phyloP scores from a whole-genome alignment of 768 basidiomycete species.

The Lentinula guzmanii region DNA sequence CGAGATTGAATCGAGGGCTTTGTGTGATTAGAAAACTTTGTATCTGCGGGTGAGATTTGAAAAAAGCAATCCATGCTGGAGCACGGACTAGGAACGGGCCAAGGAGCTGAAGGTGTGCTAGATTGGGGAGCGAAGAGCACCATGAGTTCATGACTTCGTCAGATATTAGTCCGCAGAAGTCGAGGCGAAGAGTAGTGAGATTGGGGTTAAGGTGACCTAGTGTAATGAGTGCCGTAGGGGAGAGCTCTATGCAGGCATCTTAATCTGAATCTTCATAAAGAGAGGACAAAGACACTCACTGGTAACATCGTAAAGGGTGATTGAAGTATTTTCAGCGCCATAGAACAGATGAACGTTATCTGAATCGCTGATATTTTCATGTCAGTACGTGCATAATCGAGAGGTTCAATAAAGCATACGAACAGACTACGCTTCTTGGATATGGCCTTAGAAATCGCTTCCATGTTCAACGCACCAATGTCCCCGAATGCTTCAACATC shows the following conservation, averaged over 20 bases:
- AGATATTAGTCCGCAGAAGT: slow-evolving; percentile 81
- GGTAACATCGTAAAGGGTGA: slow-evolving; percentile 86
- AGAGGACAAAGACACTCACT: slow-evolving; percentile 42
- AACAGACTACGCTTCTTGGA: slow-evolving; percentile 79
- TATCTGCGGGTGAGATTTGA: slow-evolving; percentile 57
- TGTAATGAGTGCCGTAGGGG: slow-evolving; percentile 58
- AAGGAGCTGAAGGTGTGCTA: slow-evolving; percentile 72
- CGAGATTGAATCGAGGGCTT: slow-evolving; percentile 78
- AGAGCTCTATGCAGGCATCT: slow-evolving; percentile 45
- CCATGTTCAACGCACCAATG: slow-evolving; percentile 79
- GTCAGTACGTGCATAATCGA: slow-evolving; percentile 2
- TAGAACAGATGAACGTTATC: slow-evolving; percentile 87
- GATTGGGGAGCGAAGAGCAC: slow-evolving; percentile 53
- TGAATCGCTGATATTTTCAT: slow-evolving; percentile 37
- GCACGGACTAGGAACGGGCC: slow-evolving; percentile 83
- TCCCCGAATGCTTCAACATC: slow-evolving; percentile 88
- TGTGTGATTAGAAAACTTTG: slow-evolving; percentile 76
- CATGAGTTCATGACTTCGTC: slow-evolving; percentile 54
- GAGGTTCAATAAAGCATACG: slow-evolving; percentile 23
- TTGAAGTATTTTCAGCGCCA: slow-evolving; percentile 53
- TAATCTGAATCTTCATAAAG: neutral
- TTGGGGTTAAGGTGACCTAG: slow-evolving; percentile 82
- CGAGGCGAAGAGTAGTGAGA: slow-evolving; percentile 70
- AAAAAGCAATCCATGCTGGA: slow-evolving; percentile 70
- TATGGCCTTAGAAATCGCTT: slow-evolving; percentile 77